A percentile compares a stretch with the other conserved stretches of the same genome.
These are phyloP conservation scores for Fusarium mangiferae DNA, from an alignment of 2,329 filamentous ascomycete species.

Conservation along the genomic window DNA sequence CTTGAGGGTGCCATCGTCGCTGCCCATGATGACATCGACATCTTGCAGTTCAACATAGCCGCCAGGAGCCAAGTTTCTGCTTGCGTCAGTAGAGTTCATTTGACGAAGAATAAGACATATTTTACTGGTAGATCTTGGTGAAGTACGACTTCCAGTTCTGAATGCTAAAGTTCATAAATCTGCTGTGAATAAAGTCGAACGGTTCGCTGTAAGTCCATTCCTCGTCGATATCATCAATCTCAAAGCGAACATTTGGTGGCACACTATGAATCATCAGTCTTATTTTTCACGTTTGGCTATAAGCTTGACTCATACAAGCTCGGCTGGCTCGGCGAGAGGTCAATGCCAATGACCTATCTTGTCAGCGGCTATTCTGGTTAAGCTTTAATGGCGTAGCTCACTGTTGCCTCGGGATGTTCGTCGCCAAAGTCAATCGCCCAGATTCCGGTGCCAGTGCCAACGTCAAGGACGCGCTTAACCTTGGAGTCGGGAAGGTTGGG, in stretches of 20 bases:
- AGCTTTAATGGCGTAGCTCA: neutral
- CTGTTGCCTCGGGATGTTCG: constrained; percentile 5
- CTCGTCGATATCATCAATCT: constrained; percentile 21
- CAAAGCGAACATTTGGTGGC: constrained; percentile 13
- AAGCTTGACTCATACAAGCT: neutral
- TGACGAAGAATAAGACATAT: fast-evolving
- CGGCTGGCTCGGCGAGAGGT: constrained; percentile 14
- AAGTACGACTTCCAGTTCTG: constrained; percentile 14
- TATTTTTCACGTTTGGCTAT: fast-evolving
- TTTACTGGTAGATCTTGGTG: constrained; percentile 14
- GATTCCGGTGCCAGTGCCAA: constrained; percentile 20
- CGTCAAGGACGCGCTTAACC: constrained; percentile 9
- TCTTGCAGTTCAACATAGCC: constrained; percentile 38
- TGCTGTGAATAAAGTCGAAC: constrained; percentile 21
- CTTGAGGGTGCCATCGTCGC: constrained; percentile 27
- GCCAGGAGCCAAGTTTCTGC: constrained; percentile 22
- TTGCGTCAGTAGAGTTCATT: neutral
- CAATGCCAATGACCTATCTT: constrained; percentile 11
- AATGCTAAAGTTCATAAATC: constrained; percentile 31
- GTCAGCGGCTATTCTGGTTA: neutral
- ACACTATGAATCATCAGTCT: neutral
- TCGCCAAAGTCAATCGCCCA: constrained; percentile 23
- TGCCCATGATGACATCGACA: constrained; percentile 25
- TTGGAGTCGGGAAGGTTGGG: neutral
- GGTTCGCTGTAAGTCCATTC: constrained; percentile 12